Base-by-base conservation (phyloP, 352 stramenopile species). In the Phytophthora rubi region DNA sequence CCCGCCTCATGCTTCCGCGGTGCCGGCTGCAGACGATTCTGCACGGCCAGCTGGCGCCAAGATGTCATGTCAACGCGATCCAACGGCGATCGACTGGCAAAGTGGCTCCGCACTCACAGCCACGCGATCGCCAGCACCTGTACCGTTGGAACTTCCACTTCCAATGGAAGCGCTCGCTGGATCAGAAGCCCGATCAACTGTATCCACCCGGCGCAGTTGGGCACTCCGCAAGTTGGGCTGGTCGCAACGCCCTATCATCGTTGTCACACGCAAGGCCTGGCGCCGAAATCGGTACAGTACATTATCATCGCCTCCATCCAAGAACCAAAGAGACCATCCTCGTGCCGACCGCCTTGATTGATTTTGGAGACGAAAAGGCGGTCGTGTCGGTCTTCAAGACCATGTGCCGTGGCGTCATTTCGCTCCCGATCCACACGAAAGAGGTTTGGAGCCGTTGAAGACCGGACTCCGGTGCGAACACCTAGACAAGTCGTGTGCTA, bases 171-270 rank as follows among this genome's bases (percentile, higher is more conserved):
- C 26, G 26, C 26, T 30, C 26, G 26, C 26, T 68, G 49, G 57
- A 66, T 71, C 68, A 71, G 68, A 68, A 59, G 32, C 15, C 23
- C 37, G 66, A 73, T 73, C 59, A 69, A 53, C 28, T 73, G 66
- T 64, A 73, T 73, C 66, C 28, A 28, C 55, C 45, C 48, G 56
- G 21, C 2, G 55, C 55, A 60, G 35, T 23, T 55, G 35, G 35
- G n/a, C 23, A 9, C 44, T 57, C 33, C 26, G 30, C n/a, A 35
- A 21, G 6, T 39, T 26, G 18, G 10, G n/a, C 56, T 52, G 42
- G 23, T 42, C 23, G 23, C 23, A 6, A 3, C 52, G 10, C 15
- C 30, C 23, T 23, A 28, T 44, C 30, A 65, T 53, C 53, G n/a
- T 59, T 70, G 62, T 70, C 54, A 59, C 44, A 70, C 54, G 42